Conservation (phyloP, 2,329 filamentous ascomycete genomes). For the Penicillium sp. region DNA sequence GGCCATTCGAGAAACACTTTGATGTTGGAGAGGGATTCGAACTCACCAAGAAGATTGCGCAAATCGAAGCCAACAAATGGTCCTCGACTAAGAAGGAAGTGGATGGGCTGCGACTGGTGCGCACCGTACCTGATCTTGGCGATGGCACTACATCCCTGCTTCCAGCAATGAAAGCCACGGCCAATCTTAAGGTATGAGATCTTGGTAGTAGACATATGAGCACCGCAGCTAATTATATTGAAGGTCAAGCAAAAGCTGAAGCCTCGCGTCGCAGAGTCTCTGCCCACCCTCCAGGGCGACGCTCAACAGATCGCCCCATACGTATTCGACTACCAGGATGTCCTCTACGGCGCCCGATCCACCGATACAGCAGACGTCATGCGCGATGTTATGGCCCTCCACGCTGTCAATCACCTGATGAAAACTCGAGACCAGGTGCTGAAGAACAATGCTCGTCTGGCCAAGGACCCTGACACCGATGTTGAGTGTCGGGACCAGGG, state of each 20-base stretch:
- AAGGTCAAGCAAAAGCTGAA: constrained; percentile 71
- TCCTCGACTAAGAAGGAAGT: constrained; percentile 40
- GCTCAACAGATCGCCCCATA: constrained; percentile 68
- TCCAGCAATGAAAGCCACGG: constrained; percentile 31
- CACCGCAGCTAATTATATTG: not conserved
- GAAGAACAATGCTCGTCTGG: constrained; percentile 82
- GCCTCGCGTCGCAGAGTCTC: constrained; percentile 54
- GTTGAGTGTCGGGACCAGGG: constrained; percentile 86
- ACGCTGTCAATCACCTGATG: constrained; percentile 87
- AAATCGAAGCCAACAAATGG: constrained; percentile 52
- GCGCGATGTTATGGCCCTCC: constrained; percentile 72
- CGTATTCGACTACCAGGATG: constrained; percentile 79
- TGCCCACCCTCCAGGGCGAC: constrained; percentile 58
- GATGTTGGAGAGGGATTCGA: constrained; percentile 63
- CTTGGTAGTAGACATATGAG: not conserved
- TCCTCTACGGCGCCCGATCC: constrained; percentile 73
- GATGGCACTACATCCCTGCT: constrained; percentile 26
- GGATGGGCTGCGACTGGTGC: constrained; percentile 32
- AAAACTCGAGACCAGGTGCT: constrained; percentile 90
- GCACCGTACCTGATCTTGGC: constrained; percentile 30
- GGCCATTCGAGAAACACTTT: constrained; percentile 83
- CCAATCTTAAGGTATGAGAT: constrained; percentile 36
- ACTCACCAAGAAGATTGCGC: constrained; percentile 53
- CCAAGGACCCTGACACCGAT: constrained; percentile 65
- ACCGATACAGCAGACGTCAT: constrained; percentile 66